Conservation (phyloP, 2,329 filamentous ascomycete species). For the Trichocomaceae sp. region DNA sequence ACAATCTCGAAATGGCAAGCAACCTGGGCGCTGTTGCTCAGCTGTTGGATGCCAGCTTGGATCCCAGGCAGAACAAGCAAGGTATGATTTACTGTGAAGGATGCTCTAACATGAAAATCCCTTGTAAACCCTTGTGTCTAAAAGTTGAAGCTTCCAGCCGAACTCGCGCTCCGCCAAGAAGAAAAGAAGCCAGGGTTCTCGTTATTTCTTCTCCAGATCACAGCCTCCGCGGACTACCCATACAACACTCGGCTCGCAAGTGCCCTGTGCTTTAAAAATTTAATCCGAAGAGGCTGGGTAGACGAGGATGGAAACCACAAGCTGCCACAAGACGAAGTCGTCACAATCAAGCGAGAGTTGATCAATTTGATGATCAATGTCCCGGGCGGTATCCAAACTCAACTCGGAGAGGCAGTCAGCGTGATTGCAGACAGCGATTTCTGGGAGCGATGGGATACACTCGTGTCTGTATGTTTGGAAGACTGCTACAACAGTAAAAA, state of each 20-base stretch:
- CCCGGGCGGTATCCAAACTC: constrained; percentile 78
- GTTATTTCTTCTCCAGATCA: constrained; percentile 79
- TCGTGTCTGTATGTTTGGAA: constrained; percentile 61
- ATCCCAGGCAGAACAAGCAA: constrained; percentile 81
- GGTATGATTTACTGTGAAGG: constrained; percentile 52
- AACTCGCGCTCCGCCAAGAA: constrained; percentile 69
- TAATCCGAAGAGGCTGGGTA: constrained; percentile 89
- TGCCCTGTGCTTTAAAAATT: constrained; percentile 97
- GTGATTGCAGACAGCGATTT: constrained; percentile 98
- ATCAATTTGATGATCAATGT: constrained; percentile 95
- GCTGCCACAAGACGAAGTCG: constrained; percentile 72
- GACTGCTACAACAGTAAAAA: not conserved
- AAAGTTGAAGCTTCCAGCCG: constrained; percentile 52
- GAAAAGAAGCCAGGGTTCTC: constrained; percentile 83
- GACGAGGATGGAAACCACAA: constrained; percentile 94
- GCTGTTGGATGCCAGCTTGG: constrained; percentile 83
- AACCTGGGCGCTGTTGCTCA: constrained; percentile 63
- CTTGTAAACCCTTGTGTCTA: not conserved
- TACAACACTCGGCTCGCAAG: constrained; percentile 76
- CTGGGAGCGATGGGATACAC: constrained; percentile 91
- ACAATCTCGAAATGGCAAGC: constrained; percentile 48
- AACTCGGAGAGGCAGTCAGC: constrained; percentile 93
- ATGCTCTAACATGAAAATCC: not conserved
- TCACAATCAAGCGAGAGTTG: constrained; percentile 86
- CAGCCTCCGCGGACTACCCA: constrained; percentile 66